Evolutionary conservation across 768 basidiomycete genomes (phyloP).

Genomic region (Rhizopogon roseolus): DNA sequence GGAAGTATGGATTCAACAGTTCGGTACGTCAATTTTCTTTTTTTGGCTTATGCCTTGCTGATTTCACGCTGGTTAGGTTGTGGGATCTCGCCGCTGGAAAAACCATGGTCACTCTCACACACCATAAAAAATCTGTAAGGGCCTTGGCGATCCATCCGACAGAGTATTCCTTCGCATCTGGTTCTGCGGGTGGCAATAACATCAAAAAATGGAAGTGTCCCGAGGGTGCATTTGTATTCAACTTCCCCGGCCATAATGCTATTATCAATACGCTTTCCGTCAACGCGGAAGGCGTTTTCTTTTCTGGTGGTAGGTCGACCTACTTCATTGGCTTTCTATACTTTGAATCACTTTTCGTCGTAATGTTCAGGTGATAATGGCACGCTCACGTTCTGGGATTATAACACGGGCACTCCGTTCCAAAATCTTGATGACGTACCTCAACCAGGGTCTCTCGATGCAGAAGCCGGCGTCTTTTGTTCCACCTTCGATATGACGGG

Average conservation of each 20-base stretch:
- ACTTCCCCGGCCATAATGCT: conserved; percentile 93
- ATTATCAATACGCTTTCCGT: conserved; percentile 96
- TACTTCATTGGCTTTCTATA: neutral
- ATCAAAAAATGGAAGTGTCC: conserved; percentile 99
- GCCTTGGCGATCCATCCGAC: conserved; percentile 93
- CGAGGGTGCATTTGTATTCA: conserved; percentile 92
- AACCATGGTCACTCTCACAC: conserved; percentile 94
- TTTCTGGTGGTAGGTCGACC: conserved; percentile 77
- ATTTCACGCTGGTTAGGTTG: conserved; percentile 41
- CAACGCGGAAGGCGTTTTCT: conserved; percentile 94
- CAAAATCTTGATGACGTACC: conserved; percentile 92
- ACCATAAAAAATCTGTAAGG: conserved; percentile 98
- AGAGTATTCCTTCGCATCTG: conserved; percentile 94
- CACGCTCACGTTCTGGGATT: conserved; percentile 90
- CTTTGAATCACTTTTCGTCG: neutral
- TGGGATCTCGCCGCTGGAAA: conserved; percentile 99
- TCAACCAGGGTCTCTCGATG: conserved; percentile 96
- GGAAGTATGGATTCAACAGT: conserved; percentile 98
- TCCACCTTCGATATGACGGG: conserved; percentile 97
- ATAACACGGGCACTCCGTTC: conserved; percentile 90
- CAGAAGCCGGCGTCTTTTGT: conserved; percentile 94
- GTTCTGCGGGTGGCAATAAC: conserved; percentile 97
- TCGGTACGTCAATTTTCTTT: conserved; percentile 45
- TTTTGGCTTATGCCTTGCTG: neutral
- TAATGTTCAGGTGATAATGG: conserved; percentile 77